Conservation (phyloP, 2,329 filamentous ascomycete genomes). For the Pezizomycotina sp. region DNA sequence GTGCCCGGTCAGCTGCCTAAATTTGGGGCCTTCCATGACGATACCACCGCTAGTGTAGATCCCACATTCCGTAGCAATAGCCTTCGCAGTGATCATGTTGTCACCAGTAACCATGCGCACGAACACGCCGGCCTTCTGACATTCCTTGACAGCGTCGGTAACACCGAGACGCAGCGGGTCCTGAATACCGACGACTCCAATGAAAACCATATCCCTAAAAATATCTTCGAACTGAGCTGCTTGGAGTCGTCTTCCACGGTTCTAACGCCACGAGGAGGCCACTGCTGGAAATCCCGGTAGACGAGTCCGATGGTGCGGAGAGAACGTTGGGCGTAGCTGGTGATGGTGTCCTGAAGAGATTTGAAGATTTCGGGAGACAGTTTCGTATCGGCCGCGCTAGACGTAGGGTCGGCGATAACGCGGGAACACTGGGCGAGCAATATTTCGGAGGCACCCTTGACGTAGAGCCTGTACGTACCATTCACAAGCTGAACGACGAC, state of each 20-base stretch:
- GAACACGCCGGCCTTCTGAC: conserved; percentile 50
- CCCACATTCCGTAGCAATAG: conserved; percentile 58
- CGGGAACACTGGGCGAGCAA: conserved; percentile 39
- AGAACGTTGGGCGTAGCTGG: conserved; percentile 30
- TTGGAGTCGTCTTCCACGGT: conserved; percentile 43
- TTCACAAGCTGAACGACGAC: conserved; percentile 39
- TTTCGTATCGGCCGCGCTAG: conserved; percentile 13
- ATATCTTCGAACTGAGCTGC: conserved; percentile 51
- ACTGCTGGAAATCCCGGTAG: conserved; percentile 30
- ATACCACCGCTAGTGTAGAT: conserved; percentile 44
- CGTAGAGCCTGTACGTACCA: conserved; percentile 40
- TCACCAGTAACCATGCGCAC: conserved; percentile 62
- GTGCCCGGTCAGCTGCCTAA: conserved; percentile 43
- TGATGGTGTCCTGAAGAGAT: conserved; percentile 27
- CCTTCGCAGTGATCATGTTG: conserved; percentile 54
- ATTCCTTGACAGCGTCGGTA: conserved; percentile 48
- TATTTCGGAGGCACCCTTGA: conserved; percentile 51
- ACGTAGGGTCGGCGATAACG: conserved; percentile 18
- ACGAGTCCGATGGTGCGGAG: conserved; percentile 32
- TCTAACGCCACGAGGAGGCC: conserved; percentile 33
- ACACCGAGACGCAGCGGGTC: conserved; percentile 56
- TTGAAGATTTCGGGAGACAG: conserved; percentile 19
- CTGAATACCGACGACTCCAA: conserved; percentile 57
- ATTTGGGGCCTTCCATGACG: conserved; percentile 53
- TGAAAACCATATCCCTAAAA: conserved; percentile 55